A percentile compares a stretch with the other conserved stretches of the same genome.
These are phyloP conservation scores for Hanseniaspora taiwanica DNA, from an alignment of 805 yeast species.

Conservation along the genomic window DNA sequence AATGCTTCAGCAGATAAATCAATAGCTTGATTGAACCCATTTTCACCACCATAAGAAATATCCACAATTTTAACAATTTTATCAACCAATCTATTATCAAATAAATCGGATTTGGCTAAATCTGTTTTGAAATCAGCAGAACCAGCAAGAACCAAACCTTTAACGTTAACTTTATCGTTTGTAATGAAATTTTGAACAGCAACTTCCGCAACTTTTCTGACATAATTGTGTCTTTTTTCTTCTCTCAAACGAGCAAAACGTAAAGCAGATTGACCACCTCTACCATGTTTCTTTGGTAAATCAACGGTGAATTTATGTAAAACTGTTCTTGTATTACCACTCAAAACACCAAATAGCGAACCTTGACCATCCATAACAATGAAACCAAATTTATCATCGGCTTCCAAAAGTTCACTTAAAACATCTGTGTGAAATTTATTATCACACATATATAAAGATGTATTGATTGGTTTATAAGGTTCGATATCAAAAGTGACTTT, in stretches of 20 bases:
- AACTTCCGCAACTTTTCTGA: constrained; percentile 94
- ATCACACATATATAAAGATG: constrained; percentile 92
- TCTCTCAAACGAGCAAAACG: constrained; percentile 99
- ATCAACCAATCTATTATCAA: constrained; percentile 77
- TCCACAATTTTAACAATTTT: constrained; percentile 89
- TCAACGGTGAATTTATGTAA: constrained; percentile 94
- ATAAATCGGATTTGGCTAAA: constrained; percentile 81
- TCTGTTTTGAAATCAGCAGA: constrained; percentile 98
- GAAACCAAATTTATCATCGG: constrained; percentile 94
- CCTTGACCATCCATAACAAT: constrained; percentile 99
- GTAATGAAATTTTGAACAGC: constrained; percentile 96
- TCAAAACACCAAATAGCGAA: constrained; percentile 83
- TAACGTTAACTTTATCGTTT: constrained; percentile 86
- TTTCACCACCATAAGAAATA: constrained; percentile 97
- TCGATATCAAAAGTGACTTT: constrained; percentile 94
- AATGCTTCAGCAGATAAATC: constrained; percentile 94
- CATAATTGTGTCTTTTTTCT: constrained; percentile 97
- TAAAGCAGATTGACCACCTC: constrained; percentile 99
- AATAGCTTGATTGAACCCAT: constrained; percentile 98
- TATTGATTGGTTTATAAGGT: constrained; percentile 97
- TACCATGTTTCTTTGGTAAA: constrained; percentile 98
- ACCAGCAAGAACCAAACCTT: constrained; percentile 95
- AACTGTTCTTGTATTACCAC: constrained; percentile 95
- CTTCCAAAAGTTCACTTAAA: constrained; percentile 80
- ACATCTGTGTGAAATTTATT: constrained; percentile 98